A percentile compares a stretch with the other conserved stretches of the same genome.
Evolutionary conservation across 164 flowering plant genomes (phyloP).

Genomic region (Aristolochia californica): DNA sequence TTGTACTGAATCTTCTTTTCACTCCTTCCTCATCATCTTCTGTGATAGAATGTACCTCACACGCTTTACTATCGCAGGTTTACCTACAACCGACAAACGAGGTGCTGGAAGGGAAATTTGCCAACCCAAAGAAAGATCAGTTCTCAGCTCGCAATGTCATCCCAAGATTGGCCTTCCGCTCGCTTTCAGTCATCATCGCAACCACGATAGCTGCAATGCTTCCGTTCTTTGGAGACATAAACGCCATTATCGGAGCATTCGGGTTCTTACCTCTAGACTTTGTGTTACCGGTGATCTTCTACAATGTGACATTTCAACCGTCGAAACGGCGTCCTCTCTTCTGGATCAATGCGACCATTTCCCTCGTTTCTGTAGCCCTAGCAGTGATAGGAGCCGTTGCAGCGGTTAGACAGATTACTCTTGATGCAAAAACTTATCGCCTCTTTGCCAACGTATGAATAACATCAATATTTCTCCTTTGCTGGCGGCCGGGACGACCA

Average conservation of each 20-base stretch:
- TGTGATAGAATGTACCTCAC: too few relatives aligned
- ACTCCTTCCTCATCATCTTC: too few relatives aligned
- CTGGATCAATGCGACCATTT: constrained; percentile 47
- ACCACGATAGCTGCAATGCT: constrained; percentile 74
- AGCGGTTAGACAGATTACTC: constrained; percentile 58
- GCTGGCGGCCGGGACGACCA: too few relatives aligned
- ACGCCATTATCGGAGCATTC: constrained; percentile 63
- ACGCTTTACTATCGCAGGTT: too few relatives aligned
- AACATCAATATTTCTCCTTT: too few relatives aligned
- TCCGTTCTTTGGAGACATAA: constrained; percentile 88
- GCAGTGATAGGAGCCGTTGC: constrained; percentile 53
- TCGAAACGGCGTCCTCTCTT: constrained; percentile 32
- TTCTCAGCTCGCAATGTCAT: constrained; percentile 57
- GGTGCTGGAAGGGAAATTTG: constrained; percentile 45
- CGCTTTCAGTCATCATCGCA: constrained; percentile 42
- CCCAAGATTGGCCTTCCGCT: constrained; percentile 49
- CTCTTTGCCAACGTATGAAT: constrained; percentile 64
- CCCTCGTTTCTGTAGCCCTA: constrained; percentile 34
- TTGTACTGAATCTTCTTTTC: too few relatives aligned
- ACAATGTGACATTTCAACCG: constrained; percentile 64
- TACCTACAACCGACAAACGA: constrained; percentile 84
- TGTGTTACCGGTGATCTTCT: constrained; percentile 63
- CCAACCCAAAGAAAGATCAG: constrained; percentile 37
- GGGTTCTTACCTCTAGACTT: constrained; percentile 79
- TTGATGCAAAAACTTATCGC: constrained; percentile 53